A percentile compares a stretch with the other conserved stretches of the same genome.
These are phyloP conservation scores for Penicillium egyptiacum DNA, from an alignment of 495 filamentous ascomycete species.

Conservation along the genomic window DNA sequence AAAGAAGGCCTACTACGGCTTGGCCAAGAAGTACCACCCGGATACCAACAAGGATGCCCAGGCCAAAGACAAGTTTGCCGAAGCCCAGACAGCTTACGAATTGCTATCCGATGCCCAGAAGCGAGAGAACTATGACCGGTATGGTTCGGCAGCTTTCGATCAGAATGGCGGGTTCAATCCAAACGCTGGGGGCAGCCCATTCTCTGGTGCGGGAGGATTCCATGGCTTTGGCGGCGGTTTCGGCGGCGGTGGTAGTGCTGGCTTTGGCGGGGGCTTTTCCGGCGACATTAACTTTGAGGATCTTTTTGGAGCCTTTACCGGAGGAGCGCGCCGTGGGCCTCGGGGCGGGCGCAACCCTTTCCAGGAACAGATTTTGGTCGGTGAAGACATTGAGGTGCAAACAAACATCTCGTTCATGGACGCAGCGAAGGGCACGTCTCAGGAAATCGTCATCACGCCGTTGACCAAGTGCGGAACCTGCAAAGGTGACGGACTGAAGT, in stretches of 20 bases:
- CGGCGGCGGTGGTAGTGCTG: slow-evolving; percentile 50
- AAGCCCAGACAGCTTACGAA: slow-evolving; percentile 91
- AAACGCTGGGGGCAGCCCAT: slow-evolving; percentile 66
- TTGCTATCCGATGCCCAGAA: slow-evolving; percentile 88
- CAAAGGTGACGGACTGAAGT: slow-evolving; percentile 77
- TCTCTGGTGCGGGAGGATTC: slow-evolving; percentile 53
- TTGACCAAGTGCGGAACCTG: slow-evolving; percentile 78
- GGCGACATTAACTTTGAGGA: slow-evolving; percentile 92
- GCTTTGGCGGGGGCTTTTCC: slow-evolving; percentile 62
- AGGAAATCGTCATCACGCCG: slow-evolving; percentile 77
- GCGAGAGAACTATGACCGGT: slow-evolving; percentile 85
- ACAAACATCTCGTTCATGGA: slow-evolving; percentile 93
- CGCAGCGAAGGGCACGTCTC: slow-evolving; percentile 80
- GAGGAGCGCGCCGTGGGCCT: slow-evolving; percentile 58
- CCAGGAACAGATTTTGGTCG: slow-evolving; percentile 74
- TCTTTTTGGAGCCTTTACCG: slow-evolving; percentile 83
- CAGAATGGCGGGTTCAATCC: slow-evolving; percentile 70
- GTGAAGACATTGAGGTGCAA: slow-evolving; percentile 93
- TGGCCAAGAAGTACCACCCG: slow-evolving; percentile 98
- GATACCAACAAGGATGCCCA: slow-evolving; percentile 93
- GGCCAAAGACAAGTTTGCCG: slow-evolving; percentile 91
- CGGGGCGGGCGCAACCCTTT: slow-evolving; percentile 61
- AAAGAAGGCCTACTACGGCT: slow-evolving; percentile 96
- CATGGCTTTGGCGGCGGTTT: slow-evolving; percentile 57
- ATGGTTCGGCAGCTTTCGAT: slow-evolving; percentile 86